Percentiles rank a stretch among this genome's conserved stretches.
These are phyloP conservation scores for Rhizophagus clarus DNA, from an alignment of 192 early-diverging fungal species.

Conservation along the genomic window DNA sequence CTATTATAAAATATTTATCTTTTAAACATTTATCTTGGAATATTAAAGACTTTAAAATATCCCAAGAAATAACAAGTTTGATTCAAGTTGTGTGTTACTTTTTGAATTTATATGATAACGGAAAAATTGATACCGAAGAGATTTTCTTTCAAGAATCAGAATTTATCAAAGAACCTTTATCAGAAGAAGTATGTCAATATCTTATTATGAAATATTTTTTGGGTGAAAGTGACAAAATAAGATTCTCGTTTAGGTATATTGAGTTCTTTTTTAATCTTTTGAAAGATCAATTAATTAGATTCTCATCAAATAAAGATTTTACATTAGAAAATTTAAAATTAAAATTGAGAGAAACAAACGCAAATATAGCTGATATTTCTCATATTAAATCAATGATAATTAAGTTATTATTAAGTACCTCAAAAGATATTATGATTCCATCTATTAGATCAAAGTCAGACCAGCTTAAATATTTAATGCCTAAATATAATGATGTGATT, in stretches of 20 bases:
- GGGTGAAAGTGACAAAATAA: no score
- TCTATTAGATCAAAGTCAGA: not conserved
- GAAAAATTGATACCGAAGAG: not conserved
- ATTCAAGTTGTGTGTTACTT: constrained; percentile 21
- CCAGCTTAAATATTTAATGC: not conserved
- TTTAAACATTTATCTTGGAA: constrained; percentile 24
- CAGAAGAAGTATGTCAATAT: not conserved
- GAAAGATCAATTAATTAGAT: constrained; percentile 21
- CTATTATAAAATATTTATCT: not conserved
- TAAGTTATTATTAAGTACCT: not conserved
- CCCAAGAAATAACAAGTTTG: constrained; percentile 4
- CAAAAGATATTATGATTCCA: not conserved
- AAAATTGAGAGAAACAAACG: not conserved
- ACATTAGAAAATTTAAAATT: not conserved
- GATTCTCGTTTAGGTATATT: not conserved
- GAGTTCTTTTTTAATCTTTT: constrained; percentile 7
- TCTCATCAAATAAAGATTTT: not conserved
- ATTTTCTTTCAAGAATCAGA: not conserved
- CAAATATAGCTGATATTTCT: no score
- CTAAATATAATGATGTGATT: not conserved
- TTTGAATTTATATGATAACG: constrained; percentile 7
- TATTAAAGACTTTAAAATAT: constrained; percentile 11
- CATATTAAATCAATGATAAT: constrained; percentile 15
- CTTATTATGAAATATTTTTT: not conserved
- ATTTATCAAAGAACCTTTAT: not conserved